phyloP scores from a whole-genome alignment of 1,284 basidiomycete species.

The Cutaneotrichosporon mucoides region DNA sequence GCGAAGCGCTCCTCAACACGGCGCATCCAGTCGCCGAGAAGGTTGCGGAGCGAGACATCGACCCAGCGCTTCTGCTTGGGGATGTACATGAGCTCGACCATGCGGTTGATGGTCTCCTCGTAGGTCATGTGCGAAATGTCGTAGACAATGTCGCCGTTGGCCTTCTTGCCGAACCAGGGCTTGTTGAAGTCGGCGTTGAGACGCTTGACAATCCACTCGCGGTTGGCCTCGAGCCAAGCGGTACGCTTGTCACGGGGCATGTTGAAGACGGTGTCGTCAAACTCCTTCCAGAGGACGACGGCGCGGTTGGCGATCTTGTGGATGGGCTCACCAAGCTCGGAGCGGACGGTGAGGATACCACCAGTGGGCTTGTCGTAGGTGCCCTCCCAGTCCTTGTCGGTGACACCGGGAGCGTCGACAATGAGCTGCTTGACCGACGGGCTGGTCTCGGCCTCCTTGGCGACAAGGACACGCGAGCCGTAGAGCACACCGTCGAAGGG shows the following conservation, averaged over 20 bases:
- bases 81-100: conserved; percentile 92
- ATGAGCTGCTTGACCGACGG: conserved; percentile 94
- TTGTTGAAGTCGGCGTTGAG: conserved; percentile 95
- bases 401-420: conserved; percentile 87
- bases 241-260: conserved; percentile 90
- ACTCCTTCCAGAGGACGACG: conserved; percentile 97
- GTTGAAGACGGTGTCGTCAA: conserved; percentile 93
- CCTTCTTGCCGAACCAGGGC: conserved; percentile 95
- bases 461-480: conserved; percentile 94
- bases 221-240: conserved; percentile 80
- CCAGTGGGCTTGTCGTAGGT: conserved; percentile 93
- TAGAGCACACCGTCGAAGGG: conserved; percentile 97
- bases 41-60: conserved; percentile 86
- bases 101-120: conserved; percentile 86
- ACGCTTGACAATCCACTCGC: conserved; percentile 83
- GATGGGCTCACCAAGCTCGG: conserved; percentile 97
- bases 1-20: conserved; percentile 96
- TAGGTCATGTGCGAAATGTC: conserved; percentile 97
- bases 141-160: conserved; percentile 74
- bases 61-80: conserved; percentile 89
- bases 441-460: conserved; percentile 94
- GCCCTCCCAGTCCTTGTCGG: conserved; percentile 87
- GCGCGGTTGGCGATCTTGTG: conserved; percentile 97
- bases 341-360: conserved; percentile 92
- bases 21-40: conserved; percentile 94